Evolutionary conservation across 2,329 filamentous ascomycete species (phyloP).

Genomic region (Colletotrichum neosansevieriae): DNA sequence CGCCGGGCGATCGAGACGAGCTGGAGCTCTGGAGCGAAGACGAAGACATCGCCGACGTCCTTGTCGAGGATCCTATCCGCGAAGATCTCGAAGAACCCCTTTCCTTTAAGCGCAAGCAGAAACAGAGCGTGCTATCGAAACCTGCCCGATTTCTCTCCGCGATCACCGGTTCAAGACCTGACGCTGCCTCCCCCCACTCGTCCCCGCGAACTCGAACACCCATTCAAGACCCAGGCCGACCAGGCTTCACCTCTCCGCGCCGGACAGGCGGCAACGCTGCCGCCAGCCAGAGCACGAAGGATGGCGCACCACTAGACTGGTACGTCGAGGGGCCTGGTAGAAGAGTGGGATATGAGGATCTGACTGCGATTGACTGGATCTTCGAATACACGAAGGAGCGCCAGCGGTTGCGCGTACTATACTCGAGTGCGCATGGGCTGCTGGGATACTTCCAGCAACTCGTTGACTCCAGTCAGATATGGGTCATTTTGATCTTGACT

Average conservation of each 20-base stretch:
- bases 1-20: constrained; percentile 60
- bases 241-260: constrained; percentile 39
- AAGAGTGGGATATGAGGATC: constrained; percentile 92
- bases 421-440: constrained; percentile 76
- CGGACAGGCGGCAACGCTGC: constrained; percentile 37
- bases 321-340: constrained; percentile 89
- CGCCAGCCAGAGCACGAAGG: constrained; percentile 51
- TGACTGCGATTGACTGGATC: constrained; percentile 99
- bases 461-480: constrained; percentile 89
- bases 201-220: constrained; percentile 40
- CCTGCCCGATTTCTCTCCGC: constrained; percentile 63
- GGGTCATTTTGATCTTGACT: constrained; percentile 88
- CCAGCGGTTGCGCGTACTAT: constrained; percentile 83
- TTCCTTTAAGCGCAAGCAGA: constrained; percentile 80
- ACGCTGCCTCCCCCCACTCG: constrained; percentile 37
- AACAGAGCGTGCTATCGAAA: constrained; percentile 59
- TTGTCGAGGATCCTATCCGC: constrained; percentile 69
- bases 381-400: constrained; percentile 98
- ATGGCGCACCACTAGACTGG: constrained; percentile 77
- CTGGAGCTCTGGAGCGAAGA: constrained; percentile 57
- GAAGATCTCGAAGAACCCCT: constrained; percentile 63
- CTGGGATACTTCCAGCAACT: constrained; percentile 79
- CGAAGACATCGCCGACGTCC: constrained; percentile 54
- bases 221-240: constrained; percentile 42
- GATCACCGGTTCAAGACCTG: constrained; percentile 54